A percentile compares a stretch with the other conserved stretches of the same genome.
Evolutionary conservation across 306 rosid genomes (phyloP).

Genomic region (Vicia villosa): DNA sequence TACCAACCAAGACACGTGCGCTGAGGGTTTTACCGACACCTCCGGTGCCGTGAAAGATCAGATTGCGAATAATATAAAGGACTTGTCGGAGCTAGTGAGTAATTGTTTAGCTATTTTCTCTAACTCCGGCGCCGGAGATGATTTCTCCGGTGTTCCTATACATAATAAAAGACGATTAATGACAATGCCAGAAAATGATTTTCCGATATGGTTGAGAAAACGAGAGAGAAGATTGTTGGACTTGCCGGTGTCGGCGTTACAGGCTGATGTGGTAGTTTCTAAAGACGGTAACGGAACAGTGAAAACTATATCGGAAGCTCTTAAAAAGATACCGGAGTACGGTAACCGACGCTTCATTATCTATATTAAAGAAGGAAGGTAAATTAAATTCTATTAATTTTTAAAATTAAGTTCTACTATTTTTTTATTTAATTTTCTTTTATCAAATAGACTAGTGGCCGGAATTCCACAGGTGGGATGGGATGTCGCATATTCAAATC

Average conservation of each 20-base stretch:
- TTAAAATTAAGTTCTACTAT: no score
- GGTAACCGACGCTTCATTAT: slow-evolving; percentile 62
- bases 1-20: slow-evolving; percentile 88
- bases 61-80: slow-evolving; percentile 50
- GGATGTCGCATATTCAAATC: no score
- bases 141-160: slow-evolving; percentile 81
- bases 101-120: slow-evolving; percentile 81
- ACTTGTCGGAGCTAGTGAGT: slow-evolving; percentile 73
- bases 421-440: no score
- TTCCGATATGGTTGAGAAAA: slow-evolving; percentile 68
- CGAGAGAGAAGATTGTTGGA: slow-evolving; percentile 68
- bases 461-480: no score
- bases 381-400: slow-evolving; percentile 7
- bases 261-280: slow-evolving; percentile 74
- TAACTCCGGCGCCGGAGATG: slow-evolving; percentile 37
- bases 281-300: slow-evolving; percentile 67
- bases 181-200: slow-evolving; percentile 46
- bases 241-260: slow-evolving; percentile 54
- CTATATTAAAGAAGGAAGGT: slow-evolving; percentile 96
- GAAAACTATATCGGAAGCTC: slow-evolving; percentile 72
- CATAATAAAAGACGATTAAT: slow-evolving; percentile 60
- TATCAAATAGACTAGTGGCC: no score
- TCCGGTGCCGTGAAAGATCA: slow-evolving; percentile 52
- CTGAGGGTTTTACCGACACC: slow-evolving; percentile 58
- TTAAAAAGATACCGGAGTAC: slow-evolving; percentile 68